A percentile compares a stretch with the other conserved stretches of the same genome.
These are phyloP conservation scores for Ligustrum vulgare DNA, from an alignment of 257 asterid species.

Conservation along the genomic window DNA sequence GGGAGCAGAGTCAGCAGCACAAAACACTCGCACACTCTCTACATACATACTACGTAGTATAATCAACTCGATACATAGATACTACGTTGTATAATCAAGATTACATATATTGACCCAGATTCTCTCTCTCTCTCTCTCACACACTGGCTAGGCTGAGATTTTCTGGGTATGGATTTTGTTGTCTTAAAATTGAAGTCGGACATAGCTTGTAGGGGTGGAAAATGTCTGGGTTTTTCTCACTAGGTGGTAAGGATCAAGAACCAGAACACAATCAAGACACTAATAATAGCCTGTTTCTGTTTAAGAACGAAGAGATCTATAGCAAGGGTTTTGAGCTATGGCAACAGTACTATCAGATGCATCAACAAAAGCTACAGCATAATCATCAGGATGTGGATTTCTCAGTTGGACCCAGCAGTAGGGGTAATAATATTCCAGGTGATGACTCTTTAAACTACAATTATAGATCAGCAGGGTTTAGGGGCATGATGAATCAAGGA, in stretches of 20 bases:
- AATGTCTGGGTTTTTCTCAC: conserved; percentile 81
- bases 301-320: conserved; percentile 73
- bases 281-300: conserved; percentile 42
- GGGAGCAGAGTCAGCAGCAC: conserved; percentile 26
- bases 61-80: conserved; percentile 13
- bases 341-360: conserved; percentile 60
- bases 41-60: not conserved
- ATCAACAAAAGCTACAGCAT: conserved; percentile 42
- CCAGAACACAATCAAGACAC: conserved; percentile 28
- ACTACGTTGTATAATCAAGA: conserved; percentile 9
- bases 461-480: conserved; percentile 40
- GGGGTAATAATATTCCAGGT: conserved; percentile 27
- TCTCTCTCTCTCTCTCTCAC: conserved; percentile 15
- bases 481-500: conserved; percentile 43
- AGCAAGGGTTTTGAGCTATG: conserved; percentile 88
- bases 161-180: conserved; percentile 49
- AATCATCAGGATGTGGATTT: conserved; percentile 40
- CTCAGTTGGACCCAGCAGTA: conserved; percentile 42
- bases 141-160: conserved; percentile 22
- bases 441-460: conserved; percentile 26
- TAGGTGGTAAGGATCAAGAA: conserved; percentile 39
- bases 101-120: conserved; percentile 6
- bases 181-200: conserved; percentile 36
- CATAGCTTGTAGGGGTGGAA: conserved; percentile 39
- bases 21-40: conserved; percentile 25